Evolutionary conservation across 768 basidiomycete genomes (phyloP), one percentile per base, ranked within the genome.

Genomic region (Lactarius vividus): DNA sequence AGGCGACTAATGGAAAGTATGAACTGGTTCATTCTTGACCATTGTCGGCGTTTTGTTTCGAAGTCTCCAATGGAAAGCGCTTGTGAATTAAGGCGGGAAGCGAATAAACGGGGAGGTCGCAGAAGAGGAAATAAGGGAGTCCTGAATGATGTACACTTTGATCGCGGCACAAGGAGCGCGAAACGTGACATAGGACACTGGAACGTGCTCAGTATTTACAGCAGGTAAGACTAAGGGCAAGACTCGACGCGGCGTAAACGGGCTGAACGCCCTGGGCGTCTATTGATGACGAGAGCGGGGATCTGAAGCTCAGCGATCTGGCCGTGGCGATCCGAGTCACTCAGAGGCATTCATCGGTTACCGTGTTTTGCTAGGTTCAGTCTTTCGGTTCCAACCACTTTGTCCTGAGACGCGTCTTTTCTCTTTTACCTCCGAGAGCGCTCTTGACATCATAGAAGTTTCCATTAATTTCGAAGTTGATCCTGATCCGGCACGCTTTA

Each of bases 281-380:
- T 52, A 52, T 23, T 52, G 49, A 28, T 52, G 49, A 52, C 49
- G 49, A 49, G 46, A 20, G 11, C 59, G 64, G 64, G 23, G 64
- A 65, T 65, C 59, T 64, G 39, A 55, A 26, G 53, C 35, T 39
- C 54, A 39, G 46, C 35, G 26, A 54, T 59, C 46, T 53, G 42
- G 16, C 18, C 44, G 58, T 46, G 59, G 52, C 40, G 23, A 35
- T 61, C 54, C 8, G 18, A 31, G 8, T 2, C n/a, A 31, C 55
- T 33, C 55, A 28, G 18, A 56, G 28, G 54, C 54, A 33, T 29
- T 29, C n/a, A 46, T 46, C 20, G n/a, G n/a, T 44, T 44, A 44
- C 8, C 9, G 18, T n/a, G 8, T 44, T 44, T 31, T 39, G 2
- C 16, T 44, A n/a, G 23, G 29, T 40, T 56, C 18, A 35, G n/a